Evolutionary conservation across 345 rosid species (phyloP), one percentile per base, ranked within the genome.

Genomic region (Erysimum cheiranthoides): DNA sequence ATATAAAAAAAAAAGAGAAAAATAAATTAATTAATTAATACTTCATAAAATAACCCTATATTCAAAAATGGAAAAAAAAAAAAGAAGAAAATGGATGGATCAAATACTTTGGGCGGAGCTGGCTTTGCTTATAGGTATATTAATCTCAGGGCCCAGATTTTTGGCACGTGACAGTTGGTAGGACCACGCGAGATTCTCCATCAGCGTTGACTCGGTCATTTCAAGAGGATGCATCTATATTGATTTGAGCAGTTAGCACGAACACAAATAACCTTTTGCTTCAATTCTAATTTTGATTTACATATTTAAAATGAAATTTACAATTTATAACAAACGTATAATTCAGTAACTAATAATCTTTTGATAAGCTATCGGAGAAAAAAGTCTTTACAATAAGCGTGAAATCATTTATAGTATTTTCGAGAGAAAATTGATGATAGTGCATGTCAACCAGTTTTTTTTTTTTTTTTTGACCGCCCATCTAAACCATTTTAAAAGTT

Each of bases 181-280:
- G 68, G 70, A 21, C 81, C 31, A 50, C 51, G 8, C 5, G 70
- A 72, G 78, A 78, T 66, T 78, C 78, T 45, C 21, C 3, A 13
- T 4, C 11, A 51, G 16, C 73, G 81, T 78, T 78, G 77, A 71
- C 81, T 59, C 31, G 46, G 73, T 60, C 68, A 78, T 72, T 71
- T 72, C 34, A n/a, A 66, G 72, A 66, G 42, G 58, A 74, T 74
- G 47, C 53, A 74, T 65, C 56, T 25, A 45, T 50, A 1, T 43
- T 43, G 34, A 9, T 3, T 10, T 25, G 21, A 6, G 40, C 40
- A 38, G 40, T 38, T 38, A 38, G n/a, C 66, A 39, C 66, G 10
- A 38, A 61, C 66, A 61, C 2, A 4, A 43, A 39, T 10, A 12
- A 12, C 40, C 18, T 25, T 61, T 17, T 60, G 30, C 46, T 38